Evolutionary conservation across 495 filamentous ascomycete species (phyloP), one percentile per base, ranked within the genome.

Genomic region (Achaetomiella virescens): DNA sequence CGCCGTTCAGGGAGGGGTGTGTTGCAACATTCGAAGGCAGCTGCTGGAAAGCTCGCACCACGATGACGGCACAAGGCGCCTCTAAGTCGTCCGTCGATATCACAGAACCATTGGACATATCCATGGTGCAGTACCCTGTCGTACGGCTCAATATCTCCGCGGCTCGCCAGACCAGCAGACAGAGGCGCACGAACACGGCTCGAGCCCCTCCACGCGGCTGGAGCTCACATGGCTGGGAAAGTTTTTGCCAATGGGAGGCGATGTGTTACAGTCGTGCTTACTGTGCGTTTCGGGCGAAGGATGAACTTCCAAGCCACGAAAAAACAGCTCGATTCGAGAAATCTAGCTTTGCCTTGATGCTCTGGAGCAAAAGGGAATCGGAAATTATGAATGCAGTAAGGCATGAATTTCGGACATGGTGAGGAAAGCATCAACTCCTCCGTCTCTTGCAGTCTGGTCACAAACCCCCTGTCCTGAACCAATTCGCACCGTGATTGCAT

Each of bases 141-240:
- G 9, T 5, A 31, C 27, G 27, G 38, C 4, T 41, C 38, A 41
- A 41, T n/a, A 15, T 31, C 27, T 31, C 27, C 27, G n/a, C n/a
- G 27, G 27, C 27, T 31, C 27, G 9, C 27, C 38, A 12, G 38
- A 15, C 38, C 38, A 24, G 24, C 44, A 17, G 11, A 33, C 38
- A 6, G 24, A 12, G 5, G 11, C 12, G 33, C 43, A 43, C 15
- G 22, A n/a, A 21, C 42, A 52, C 56, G 49, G 46, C 38, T 21
- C 49, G 24, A 14, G n/a, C 29, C 17, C 22, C 15, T 18, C 25
- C 40, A 44, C 18, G 15, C 48, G 37, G 53, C 56, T 55, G 51
- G 50, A 60, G 62, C 57, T 65, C 64, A 66, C 66, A 68, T 65
- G 67, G 58, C 55, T 49, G 61, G 49, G 60, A 43, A 60, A 60